These are phyloP conservation scores for Ascocoryne sarcoides DNA, from an alignment of 2,329 filamentous ascomycete genomes.

Conservation along the genomic window DNA sequence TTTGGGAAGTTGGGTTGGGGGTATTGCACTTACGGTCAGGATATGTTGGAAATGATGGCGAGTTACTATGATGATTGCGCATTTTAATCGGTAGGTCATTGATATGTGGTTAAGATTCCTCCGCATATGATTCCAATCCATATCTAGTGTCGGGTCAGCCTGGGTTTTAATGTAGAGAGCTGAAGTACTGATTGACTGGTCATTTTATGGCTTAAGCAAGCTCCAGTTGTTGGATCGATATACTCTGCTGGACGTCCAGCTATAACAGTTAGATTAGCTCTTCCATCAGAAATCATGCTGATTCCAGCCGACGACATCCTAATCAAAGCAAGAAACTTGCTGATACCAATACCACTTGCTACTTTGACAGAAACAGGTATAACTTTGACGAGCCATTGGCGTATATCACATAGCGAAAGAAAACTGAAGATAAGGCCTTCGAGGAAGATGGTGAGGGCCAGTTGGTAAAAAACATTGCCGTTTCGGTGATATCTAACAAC, in stretches of 20 bases:
- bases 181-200: slow-evolving; percentile 56
- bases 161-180: background rate
- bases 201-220: slow-evolving; percentile 58
- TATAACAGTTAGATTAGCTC: slow-evolving; percentile 62
- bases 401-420: slow-evolving; percentile 57
- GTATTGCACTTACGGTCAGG: slow-evolving; percentile 61
- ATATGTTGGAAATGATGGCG: slow-evolving; percentile 60
- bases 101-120: slow-evolving; percentile 67
- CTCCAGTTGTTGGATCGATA: slow-evolving; percentile 37
- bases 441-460: slow-evolving; percentile 56
- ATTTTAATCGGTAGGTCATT: slow-evolving; percentile 70
- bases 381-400: slow-evolving; percentile 61
- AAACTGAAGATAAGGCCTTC: slow-evolving; percentile 57
- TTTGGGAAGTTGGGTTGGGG: too few species aligned
- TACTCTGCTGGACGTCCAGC: slow-evolving; percentile 60
- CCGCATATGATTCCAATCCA: slow-evolving; percentile 82
- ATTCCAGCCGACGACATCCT: slow-evolving; percentile 74
- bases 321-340: slow-evolving; percentile 54
- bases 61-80: slow-evolving; percentile 69
- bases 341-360: slow-evolving; percentile 56
- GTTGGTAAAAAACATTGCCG: slow-evolving; percentile 47
- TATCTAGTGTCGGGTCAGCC: slow-evolving; percentile 39
- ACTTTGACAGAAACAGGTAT: slow-evolving; percentile 58
- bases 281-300: slow-evolving; percentile 68
- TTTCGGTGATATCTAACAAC: slow-evolving; percentile 53